These are phyloP conservation scores for Xylaria sp. DNA, from an alignment of 2,329 filamentous ascomycete species.

Conservation along the genomic window DNA sequence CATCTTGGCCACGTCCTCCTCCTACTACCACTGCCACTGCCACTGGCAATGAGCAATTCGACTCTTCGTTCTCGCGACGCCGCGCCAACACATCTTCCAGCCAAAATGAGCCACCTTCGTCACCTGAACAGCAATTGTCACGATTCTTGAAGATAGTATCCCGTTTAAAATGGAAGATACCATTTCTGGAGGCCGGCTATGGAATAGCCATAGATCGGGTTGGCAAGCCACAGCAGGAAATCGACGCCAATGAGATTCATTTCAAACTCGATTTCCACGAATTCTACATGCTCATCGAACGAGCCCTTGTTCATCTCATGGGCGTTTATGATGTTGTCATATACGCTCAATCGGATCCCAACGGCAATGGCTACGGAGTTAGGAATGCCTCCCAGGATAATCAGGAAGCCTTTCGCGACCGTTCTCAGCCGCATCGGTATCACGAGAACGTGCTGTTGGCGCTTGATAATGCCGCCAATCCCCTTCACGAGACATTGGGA, in stretches of 20 bases:
- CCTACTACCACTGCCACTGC: neutral
- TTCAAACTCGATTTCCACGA: slow-evolving; percentile 84
- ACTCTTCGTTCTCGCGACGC: neutral
- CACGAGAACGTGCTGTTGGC: slow-evolving; percentile 76
- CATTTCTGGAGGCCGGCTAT: slow-evolving; percentile 68
- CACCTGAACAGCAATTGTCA: slow-evolving; percentile 56
- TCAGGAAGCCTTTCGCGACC: slow-evolving; percentile 13
- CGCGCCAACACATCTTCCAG: slow-evolving; percentile 17
- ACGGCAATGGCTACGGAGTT: slow-evolving; percentile 22
- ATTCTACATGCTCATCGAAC: slow-evolving; percentile 78
- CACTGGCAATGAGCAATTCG: neutral
- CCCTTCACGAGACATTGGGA: slow-evolving; percentile 67
- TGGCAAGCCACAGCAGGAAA: slow-evolving; percentile 49
- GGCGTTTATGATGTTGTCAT: slow-evolving; percentile 69
- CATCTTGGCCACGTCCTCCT: slow-evolving; percentile 33
- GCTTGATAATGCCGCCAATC: slow-evolving; percentile 66
- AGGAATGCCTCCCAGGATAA: slow-evolving; percentile 12
- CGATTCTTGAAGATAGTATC: slow-evolving; percentile 70
- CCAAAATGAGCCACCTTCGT: slow-evolving; percentile 25
- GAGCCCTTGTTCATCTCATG: slow-evolving; percentile 74
- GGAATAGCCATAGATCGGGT: slow-evolving; percentile 57
- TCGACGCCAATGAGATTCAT: slow-evolving; percentile 64
- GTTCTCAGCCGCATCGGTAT: slow-evolving; percentile 62
- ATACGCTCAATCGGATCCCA: slow-evolving; percentile 30
- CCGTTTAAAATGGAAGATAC: slow-evolving; percentile 71